These are phyloP conservation scores for Aspergillus oerlinghausenensis DNA, from an alignment of 2,329 filamentous ascomycete genomes.

Conservation along the genomic window DNA sequence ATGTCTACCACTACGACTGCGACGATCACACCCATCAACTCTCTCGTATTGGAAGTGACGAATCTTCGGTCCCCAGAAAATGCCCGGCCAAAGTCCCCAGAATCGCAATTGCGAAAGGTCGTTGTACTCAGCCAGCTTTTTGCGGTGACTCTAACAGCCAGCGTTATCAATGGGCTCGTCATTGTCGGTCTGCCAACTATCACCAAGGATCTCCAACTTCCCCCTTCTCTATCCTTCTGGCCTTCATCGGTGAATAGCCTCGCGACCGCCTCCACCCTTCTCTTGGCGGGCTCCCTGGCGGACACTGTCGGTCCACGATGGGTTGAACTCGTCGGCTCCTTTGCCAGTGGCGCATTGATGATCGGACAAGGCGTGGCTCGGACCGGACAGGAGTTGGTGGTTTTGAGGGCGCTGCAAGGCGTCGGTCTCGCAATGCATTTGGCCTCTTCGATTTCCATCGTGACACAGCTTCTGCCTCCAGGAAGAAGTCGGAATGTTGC, in stretches of 20 bases:
- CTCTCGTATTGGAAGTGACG: neutral
- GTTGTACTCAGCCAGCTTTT: conserved; percentile 12
- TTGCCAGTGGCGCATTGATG: conserved; percentile 42
- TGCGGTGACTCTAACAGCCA: conserved; percentile 21
- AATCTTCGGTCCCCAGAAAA: neutral
- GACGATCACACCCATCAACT: neutral
- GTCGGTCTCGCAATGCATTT: conserved; percentile 46
- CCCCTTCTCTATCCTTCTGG: conserved; percentile 18
- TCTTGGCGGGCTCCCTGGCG: conserved; percentile 48
- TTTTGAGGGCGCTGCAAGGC: conserved; percentile 45
- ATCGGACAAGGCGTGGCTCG: conserved; percentile 41
- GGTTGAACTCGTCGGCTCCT: conserved; percentile 45
- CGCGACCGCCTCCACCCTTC: conserved; percentile 34
- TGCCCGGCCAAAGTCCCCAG: neutral
- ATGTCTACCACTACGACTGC: neutral
- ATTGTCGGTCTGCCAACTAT: conserved; percentile 42
- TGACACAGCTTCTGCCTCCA: conserved; percentile 45
- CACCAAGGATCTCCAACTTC: conserved; percentile 31
- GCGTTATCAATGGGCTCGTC: conserved; percentile 37
- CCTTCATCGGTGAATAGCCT: conserved; percentile 29
- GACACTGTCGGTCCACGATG: conserved; percentile 48
- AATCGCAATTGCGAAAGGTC: conserved; percentile 5
- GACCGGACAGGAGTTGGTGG: conserved; percentile 42
- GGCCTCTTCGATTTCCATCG: conserved; percentile 47
- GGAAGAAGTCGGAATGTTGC: conserved; percentile 48